Percentiles rank a stretch among this genome's conserved stretches.
These are phyloP conservation scores for Saccharomyces eubayanus DNA, from an alignment of 805 yeast species.

Conservation along the genomic window DNA sequence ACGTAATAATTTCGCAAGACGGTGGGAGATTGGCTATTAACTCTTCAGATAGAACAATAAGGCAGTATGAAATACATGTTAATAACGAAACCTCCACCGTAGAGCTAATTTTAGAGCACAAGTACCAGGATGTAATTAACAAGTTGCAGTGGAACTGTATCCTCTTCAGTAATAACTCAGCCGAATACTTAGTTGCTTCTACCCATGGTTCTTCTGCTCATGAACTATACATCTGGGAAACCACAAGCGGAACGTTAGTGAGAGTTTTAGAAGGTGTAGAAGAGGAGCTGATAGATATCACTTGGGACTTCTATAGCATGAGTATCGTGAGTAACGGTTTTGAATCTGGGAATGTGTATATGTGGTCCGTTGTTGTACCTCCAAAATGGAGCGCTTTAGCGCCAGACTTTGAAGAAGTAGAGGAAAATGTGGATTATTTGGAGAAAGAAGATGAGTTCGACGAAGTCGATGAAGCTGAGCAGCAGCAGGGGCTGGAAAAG, in stretches of 20 bases:
- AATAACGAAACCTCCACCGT: constrained; percentile 11
- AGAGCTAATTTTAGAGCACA: constrained; percentile 64
- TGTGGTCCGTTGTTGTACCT: constrained; percentile 76
- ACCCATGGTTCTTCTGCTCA: constrained; percentile 77
- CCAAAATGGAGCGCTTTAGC: constrained; percentile 96
- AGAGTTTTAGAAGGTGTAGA: constrained; percentile 90
- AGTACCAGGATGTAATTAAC: constrained; percentile 85
- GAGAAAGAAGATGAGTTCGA: constrained; percentile 92
- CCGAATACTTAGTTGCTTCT: constrained; percentile 82
- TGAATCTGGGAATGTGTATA: constrained; percentile 72
- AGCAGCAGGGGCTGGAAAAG: constrained; percentile 50
- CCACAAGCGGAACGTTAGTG: constrained; percentile 75
- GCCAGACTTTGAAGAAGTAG: constrained; percentile 91
- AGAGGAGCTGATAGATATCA: constrained; percentile 69
- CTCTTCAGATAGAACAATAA: constrained; percentile 65
- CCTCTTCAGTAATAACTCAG: constrained; percentile 59
- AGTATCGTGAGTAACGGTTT: constrained; percentile 74
- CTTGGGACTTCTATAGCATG: constrained; percentile 75
- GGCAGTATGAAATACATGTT: constrained; percentile 38
- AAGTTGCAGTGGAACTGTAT: constrained; percentile 82
- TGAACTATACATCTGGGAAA: constrained; percentile 89
- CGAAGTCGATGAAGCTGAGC: constrained; percentile 56
- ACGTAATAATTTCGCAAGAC: constrained; percentile 48
- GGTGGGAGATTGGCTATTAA: constrained; percentile 62
- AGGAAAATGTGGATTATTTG: constrained; percentile 79